These are phyloP conservation scores for Colletotrichum echinochloae DNA, from an alignment of 2,329 filamentous ascomycete genomes.

Conservation along the genomic window DNA sequence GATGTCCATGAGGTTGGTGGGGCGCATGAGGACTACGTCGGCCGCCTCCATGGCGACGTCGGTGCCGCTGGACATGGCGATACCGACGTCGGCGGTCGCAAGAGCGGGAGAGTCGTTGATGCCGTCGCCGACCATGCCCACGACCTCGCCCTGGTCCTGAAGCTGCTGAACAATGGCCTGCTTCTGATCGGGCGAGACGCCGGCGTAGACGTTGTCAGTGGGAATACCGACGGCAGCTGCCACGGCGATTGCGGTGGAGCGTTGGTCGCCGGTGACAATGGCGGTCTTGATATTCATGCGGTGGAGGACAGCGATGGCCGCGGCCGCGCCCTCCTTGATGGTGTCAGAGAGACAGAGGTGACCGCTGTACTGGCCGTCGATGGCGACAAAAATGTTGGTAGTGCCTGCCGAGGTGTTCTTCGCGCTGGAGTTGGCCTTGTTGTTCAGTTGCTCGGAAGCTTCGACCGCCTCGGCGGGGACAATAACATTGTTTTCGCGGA, in stretches of 20 bases:
- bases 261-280: conserved; percentile 94
- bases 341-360: conserved; percentile 88
- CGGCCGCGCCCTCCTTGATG: conserved; percentile 87
- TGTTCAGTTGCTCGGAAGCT: conserved; percentile 70
- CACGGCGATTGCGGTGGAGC: conserved; percentile 84
- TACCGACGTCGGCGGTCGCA: conserved; percentile 91
- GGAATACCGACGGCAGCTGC: conserved; percentile 86
- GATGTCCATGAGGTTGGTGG: conserved; percentile 92
- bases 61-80: conserved; percentile 91
- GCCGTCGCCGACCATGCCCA: conserved; percentile 98
- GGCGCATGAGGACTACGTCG: conserved; percentile 94
- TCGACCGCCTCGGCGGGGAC: conserved; percentile 74
- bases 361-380: conserved; percentile 84
- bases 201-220: conserved; percentile 80
- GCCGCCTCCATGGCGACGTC: conserved; percentile 98
- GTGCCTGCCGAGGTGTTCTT: conserved; percentile 71
- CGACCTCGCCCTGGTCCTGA: conserved; percentile 78
- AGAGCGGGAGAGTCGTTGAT: conserved; percentile 98
- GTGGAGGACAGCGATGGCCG: conserved; percentile 83
- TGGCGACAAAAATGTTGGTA: conserved; percentile 91
- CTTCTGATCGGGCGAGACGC: conserved; percentile 92
- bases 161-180: conserved; percentile 84
- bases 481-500: conserved; percentile 76
- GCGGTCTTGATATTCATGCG: conserved; percentile 88
- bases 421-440: conserved; percentile 52